Evolutionary conservation across 2,329 filamentous ascomycete species (phyloP).

Genomic region (Fusarium sp.): DNA sequence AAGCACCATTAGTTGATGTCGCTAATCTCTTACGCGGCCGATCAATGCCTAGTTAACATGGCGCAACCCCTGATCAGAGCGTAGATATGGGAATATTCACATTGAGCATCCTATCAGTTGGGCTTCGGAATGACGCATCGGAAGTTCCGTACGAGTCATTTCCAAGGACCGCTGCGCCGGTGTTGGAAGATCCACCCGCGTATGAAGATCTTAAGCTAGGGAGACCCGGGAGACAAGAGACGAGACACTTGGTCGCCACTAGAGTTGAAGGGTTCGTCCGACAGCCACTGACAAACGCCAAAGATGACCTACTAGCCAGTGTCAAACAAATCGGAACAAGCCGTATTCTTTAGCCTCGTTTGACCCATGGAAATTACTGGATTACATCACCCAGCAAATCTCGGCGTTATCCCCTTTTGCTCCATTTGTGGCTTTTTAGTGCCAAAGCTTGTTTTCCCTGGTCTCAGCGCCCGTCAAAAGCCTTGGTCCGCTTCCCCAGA

Average conservation of each 20-base stretch:
- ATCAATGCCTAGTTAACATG: background rate
- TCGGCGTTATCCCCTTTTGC: constrained; percentile 11
- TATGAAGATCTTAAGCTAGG: background rate
- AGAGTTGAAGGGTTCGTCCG: background rate
- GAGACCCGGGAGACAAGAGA: background rate
- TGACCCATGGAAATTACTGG: background rate
- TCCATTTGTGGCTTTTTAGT: constrained; percentile 11
- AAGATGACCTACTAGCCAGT: background rate
- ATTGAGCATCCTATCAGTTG: background rate
- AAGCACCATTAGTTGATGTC: background rate
- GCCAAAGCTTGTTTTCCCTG: constrained; percentile 23
- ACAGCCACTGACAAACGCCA: background rate
- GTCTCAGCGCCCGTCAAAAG: constrained; percentile 13
- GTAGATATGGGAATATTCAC: too few species aligned
- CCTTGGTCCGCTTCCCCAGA: constrained; percentile 28
- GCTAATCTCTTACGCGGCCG: background rate
- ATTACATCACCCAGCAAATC: constrained; percentile 18
- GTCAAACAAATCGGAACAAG: constrained; percentile 1
- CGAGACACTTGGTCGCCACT: constrained; percentile 5
- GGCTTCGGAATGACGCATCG: background rate
- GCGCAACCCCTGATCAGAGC: background rate
- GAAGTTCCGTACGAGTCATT: background rate
- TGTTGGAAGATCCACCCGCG: background rate
- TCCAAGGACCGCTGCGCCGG: too few species aligned
- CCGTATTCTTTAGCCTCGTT: background rate